Evolutionary conservation across 495 filamentous ascomycete genomes (phyloP), one percentile per base, ranked within the genome.

Genomic region (Geoglossum glabrum): DNA sequence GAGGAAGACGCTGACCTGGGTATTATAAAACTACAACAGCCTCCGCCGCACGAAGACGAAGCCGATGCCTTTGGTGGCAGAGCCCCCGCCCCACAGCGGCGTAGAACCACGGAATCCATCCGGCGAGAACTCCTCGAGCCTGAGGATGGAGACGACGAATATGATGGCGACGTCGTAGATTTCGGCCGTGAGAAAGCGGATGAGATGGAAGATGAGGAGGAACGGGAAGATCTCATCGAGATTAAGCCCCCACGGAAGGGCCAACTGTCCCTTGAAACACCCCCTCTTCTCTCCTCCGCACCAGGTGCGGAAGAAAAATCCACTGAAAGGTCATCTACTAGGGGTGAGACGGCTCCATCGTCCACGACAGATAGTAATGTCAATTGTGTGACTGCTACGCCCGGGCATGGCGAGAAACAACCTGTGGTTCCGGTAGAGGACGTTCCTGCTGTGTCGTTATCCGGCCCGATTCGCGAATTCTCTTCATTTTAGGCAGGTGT

Each of bases 161-260:
- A 57, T 28, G 55, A 57, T 13, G 55, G 55, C 19, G 56, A 58
- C 17, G 56, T 58, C 5, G 43, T 58, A 13, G 56, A 58, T 33
- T 25, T 58, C 30, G 56, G 38, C 36, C 34, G 30, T 31, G 56
- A 47, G 27, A 49, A 58, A 19, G 17, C 36, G 38, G 56, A 58
- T 21, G 56, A 49, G 38, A 27, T 27, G 56, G 40, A 45, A 7
- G 34, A 43, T 10, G 56, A 49, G 17, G 56, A 49, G 17, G 47
- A 52, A 19, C 43, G 55, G 33, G 55, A 45, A 26, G 55, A 57
- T 31, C 43, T 58, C 19, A 43, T 58, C 23, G 56, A 58, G 26
- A 49, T 58, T n/a, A 45, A 49, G 21, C 30, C 43, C 6, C 21
- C 36, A 6, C 28, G 43, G 40, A 58, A 49, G 6, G 47, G 28